These are phyloP conservation scores for Cutaneotrichosporon sp. DNA, from an alignment of 1,284 basidiomycete species.

Conservation along the genomic window DNA sequence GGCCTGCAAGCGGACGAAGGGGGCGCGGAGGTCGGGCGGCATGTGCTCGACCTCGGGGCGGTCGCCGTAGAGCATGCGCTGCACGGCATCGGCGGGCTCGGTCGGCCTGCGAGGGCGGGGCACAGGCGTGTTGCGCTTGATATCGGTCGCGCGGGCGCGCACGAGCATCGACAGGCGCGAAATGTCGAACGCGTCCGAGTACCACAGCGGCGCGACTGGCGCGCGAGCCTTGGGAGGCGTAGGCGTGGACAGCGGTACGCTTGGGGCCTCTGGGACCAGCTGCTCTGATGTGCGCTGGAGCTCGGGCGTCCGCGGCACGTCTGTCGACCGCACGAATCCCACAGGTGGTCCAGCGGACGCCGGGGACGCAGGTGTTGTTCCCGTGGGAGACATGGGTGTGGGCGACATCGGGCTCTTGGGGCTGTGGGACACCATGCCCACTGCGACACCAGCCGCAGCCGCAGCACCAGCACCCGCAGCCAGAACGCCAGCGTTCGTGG, in stretches of 20 bases:
- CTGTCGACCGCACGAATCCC: background rate
- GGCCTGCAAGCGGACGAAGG: slow-evolving; percentile 69
- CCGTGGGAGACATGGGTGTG: background rate
- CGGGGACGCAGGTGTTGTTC: slow-evolving; percentile 10
- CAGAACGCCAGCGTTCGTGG: background rate
- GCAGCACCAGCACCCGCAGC: background rate
- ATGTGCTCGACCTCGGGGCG: slow-evolving; percentile 59
- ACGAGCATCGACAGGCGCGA: slow-evolving; percentile 49
- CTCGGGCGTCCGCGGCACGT: background rate
- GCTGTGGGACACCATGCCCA: background rate
- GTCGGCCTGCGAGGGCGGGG: slow-evolving; percentile 7
- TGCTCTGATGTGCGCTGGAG: background rate
- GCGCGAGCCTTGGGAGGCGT: background rate
- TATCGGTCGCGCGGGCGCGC: slow-evolving; percentile 29
- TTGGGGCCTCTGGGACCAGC: too few species aligned
- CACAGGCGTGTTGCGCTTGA: slow-evolving; percentile 20
- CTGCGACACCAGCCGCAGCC: background rate
- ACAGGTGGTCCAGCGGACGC: slow-evolving; percentile 9
- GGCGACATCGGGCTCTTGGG: background rate
- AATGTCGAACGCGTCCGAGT: slow-evolving; percentile 49
- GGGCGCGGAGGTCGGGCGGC: slow-evolving; percentile 69
- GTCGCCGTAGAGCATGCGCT: slow-evolving; percentile 71
- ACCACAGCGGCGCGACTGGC: slow-evolving; percentile 41
- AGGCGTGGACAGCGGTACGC: too few species aligned
- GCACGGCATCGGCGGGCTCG: slow-evolving; percentile 62